These are phyloP conservation scores for Leptosphaerulina australis DNA, from an alignment of 2,329 filamentous ascomycete species.

Conservation along the genomic window DNA sequence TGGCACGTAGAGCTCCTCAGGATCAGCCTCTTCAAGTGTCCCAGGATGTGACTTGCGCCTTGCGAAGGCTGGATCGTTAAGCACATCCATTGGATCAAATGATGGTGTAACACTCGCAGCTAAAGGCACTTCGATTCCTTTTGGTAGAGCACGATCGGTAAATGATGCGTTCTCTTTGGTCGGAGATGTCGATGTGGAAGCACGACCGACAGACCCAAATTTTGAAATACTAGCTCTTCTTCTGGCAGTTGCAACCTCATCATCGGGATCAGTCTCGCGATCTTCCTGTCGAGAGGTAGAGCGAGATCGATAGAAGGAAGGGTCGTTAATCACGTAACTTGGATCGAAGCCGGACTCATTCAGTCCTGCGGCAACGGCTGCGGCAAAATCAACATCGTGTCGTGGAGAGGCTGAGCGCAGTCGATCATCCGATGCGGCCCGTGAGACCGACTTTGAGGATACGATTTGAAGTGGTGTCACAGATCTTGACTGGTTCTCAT, in stretches of 20 bases:
- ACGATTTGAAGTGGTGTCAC: conserved; percentile 25
- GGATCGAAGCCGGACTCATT: conserved; percentile 56
- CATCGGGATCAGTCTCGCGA: conserved; percentile 41
- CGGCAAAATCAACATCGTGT: conserved; percentile 55
- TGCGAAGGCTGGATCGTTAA: conserved; percentile 47
- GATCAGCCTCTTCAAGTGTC: conserved; percentile 45
- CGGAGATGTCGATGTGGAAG: conserved; percentile 39
- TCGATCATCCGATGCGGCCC: conserved; percentile 24
- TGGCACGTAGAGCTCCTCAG: conserved; percentile 43
- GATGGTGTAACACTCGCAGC: conserved; percentile 43
- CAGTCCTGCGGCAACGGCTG: conserved; percentile 54
- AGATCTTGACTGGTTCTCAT: conserved; percentile 32
- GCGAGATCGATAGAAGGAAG: conserved; percentile 37
- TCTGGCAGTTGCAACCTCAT: conserved; percentile 41
- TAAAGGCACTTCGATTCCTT: conserved; percentile 43
- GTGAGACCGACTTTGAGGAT: conserved; percentile 21
- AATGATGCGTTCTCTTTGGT: conserved; percentile 27
- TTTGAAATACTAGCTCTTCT: conserved; percentile 39
- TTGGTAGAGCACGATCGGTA: conserved; percentile 33
- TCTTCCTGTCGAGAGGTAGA: conserved; percentile 34
- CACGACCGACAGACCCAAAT: conserved; percentile 38
- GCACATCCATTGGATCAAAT: conserved; percentile 46
- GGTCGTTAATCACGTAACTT: conserved; percentile 53
- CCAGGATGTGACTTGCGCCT: conserved; percentile 42
- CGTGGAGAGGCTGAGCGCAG: conserved; percentile 32